Evolutionary conservation across 768 basidiomycete species (phyloP).

Genomic region (Tricholoma terreum): DNA sequence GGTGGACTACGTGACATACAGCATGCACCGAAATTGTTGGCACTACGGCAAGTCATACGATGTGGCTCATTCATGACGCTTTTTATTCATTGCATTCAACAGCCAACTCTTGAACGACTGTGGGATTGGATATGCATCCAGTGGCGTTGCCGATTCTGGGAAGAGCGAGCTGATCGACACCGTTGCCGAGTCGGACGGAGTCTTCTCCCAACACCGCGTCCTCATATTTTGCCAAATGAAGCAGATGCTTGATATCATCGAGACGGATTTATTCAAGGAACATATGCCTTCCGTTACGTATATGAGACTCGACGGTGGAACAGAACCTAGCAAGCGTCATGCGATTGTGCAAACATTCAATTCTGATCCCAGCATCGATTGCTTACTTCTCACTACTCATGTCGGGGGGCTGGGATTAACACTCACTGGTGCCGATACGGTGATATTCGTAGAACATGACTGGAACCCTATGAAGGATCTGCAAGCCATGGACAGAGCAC

Average conservation of each 20-base stretch:
- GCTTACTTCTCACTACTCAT: conserved; percentile 91
- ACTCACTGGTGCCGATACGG: conserved; percentile 96
- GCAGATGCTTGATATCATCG: conserved; percentile 97
- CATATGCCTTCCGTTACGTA: conserved; percentile 96
- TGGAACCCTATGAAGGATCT: conserved; percentile 99
- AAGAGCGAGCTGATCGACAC: conserved; percentile 70
- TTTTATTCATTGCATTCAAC: conserved; percentile 1
- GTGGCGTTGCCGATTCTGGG: conserved; percentile 45
- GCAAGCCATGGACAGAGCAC: conserved; percentile 99
- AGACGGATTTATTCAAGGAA: conserved; percentile 85
- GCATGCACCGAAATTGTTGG: conserved; percentile 91
- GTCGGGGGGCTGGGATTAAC: conserved; percentile 96
- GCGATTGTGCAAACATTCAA: conserved; percentile 99
- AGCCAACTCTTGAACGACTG: conserved; percentile 95
- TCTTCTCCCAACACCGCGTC: conserved; percentile 94
- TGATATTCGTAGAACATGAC: conserved; percentile 99
- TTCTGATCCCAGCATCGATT: conserved; percentile 95
- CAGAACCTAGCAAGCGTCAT: conserved; percentile 91
- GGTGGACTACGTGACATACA: conserved; percentile 69
- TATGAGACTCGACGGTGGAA: conserved; percentile 95
- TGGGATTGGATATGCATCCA: conserved; percentile 71
- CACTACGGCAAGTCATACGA: conserved; percentile 64
- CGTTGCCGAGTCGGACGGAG: conserved; percentile 47
- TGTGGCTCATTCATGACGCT: neutral
- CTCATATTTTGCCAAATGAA: conserved; percentile 99